These are phyloP conservation scores for Aspergillus egyptiacus DNA, from an alignment of 495 filamentous ascomycete species.

Conservation along the genomic window DNA sequence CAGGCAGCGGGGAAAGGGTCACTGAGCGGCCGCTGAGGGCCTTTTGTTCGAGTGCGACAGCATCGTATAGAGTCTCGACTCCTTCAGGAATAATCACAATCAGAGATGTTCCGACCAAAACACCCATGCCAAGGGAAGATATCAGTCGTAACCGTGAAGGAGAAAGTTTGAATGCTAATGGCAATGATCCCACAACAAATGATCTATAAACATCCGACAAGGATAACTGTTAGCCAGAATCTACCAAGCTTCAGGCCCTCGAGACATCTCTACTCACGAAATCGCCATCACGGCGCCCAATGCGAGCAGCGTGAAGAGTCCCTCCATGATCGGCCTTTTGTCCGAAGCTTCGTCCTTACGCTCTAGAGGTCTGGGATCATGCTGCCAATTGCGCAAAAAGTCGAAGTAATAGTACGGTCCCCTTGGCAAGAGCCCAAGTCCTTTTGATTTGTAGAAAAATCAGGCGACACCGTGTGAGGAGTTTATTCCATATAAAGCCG, in stretches of 20 bases:
- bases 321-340: conserved; percentile 53
- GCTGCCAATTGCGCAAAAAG: conserved; percentile 14
- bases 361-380: conserved; percentile 19
- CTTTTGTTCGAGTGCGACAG: conserved; percentile 34
- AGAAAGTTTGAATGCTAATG: conserved; percentile 84
- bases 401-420: neutral
- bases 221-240: conserved; percentile 20
- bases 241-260: neutral
- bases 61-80: conserved; percentile 80
- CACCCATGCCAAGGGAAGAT: conserved; percentile 87
- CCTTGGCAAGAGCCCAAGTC: neutral
- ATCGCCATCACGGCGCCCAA: conserved; percentile 89
- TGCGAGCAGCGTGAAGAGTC: conserved; percentile 77
- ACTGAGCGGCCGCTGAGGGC: conserved; percentile 27
- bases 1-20: conserved; percentile 26
- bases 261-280: conserved; percentile 59
- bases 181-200: conserved; percentile 89
- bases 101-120: conserved; percentile 88
- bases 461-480: neutral
- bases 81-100: conserved; percentile 98
- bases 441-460: no score
- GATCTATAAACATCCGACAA: conserved; percentile 55
- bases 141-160: conserved; percentile 82
- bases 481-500: neutral
- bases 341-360: conserved; percentile 23